Evolutionary conservation across 805 yeast genomes (phyloP).

Genomic region (Candida ascalaphidarum): DNA sequence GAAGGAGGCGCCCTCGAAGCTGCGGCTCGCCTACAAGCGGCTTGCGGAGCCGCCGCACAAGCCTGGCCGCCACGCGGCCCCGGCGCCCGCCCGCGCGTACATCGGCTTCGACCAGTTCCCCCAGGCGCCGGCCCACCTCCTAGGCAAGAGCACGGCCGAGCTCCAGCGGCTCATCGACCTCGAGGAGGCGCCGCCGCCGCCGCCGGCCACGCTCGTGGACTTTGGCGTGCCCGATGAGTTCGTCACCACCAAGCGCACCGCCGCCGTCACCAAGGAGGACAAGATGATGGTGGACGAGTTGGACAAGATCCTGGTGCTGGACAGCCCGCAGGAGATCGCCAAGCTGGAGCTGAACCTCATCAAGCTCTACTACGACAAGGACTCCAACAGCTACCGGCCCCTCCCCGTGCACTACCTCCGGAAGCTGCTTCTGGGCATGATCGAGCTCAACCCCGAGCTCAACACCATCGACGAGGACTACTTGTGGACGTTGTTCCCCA

Average conservation of each 20-base stretch:
- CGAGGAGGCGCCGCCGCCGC: no score
- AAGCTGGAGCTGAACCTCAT: slow-evolving; percentile 12
- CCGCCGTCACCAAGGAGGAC: slow-evolving; percentile 15
- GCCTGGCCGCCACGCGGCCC: no score
- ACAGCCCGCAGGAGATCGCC: slow-evolving; percentile 13
- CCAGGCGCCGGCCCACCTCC: slow-evolving; percentile 13
- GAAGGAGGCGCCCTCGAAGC: no score
- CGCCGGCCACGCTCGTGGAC: slow-evolving; percentile 5
- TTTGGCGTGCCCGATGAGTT: slow-evolving; percentile 18
- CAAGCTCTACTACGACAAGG: slow-evolving; percentile 19
- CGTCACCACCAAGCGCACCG: slow-evolving; percentile 11
- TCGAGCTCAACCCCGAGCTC: slow-evolving; percentile 24
- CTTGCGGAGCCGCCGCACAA: no score
- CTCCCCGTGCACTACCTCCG: slow-evolving; percentile 30
- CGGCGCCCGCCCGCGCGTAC: no score
- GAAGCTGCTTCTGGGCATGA: slow-evolving; percentile 30
- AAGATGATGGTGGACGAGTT: slow-evolving; percentile 17
- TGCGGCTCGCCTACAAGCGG: no score
- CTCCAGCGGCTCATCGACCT: no score
- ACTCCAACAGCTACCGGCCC: slow-evolving; percentile 15
- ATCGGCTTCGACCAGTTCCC: slow-evolving; percentile 26
- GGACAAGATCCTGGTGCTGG: slow-evolving; percentile 10
- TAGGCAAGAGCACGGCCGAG: no score
- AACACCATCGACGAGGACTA: slow-evolving; percentile 29
- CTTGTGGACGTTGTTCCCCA: slow-evolving; percentile 31